phyloP scores from a whole-genome alignment of 495 filamentous ascomycete genomes.

The Trichoderma gamsii region DNA sequence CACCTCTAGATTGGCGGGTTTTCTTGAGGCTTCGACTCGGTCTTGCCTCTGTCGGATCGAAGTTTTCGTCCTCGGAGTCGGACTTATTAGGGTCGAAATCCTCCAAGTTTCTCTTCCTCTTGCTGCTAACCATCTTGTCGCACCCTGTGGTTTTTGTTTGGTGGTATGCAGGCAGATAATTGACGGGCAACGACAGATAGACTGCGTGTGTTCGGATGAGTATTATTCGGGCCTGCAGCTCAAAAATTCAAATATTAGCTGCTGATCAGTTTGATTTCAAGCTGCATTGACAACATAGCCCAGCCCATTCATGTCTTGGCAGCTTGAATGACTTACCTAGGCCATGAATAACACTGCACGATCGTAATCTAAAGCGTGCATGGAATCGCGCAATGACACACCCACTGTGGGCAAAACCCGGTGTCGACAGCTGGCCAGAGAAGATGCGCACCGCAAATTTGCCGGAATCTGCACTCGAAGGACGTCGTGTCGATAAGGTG shows the following conservation, averaged over 20 bases:
- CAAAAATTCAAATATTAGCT: not conserved
- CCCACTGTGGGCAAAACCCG: not conserved
- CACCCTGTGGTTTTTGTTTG: not conserved
- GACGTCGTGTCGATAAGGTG: not conserved
- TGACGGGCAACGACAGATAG: not conserved
- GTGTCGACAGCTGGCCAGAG: not conserved
- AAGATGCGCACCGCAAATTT: not conserved
- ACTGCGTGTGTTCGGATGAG: not conserved
- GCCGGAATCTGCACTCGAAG: not conserved
- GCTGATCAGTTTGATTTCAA: not conserved
- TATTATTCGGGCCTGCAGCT: not conserved
- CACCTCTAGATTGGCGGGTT: constrained; percentile 26
- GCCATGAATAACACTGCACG: not conserved
- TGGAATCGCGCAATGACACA: constrained; percentile 10
- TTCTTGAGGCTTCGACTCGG: constrained; percentile 40
- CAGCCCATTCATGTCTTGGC: not conserved
- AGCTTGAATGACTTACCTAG: not conserved
- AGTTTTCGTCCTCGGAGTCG: constrained; percentile 79
- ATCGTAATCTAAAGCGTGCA: not conserved
- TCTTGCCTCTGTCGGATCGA: constrained; percentile 45
- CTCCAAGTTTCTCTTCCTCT: constrained; percentile 60
- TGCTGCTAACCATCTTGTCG: constrained; percentile 43
- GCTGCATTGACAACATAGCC: not conserved
- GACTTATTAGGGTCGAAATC: constrained; percentile 76
- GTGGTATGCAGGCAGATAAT: not conserved